These are phyloP conservation scores for Blastocystis sp. DNA, from an alignment of 352 stramenopile species.

Conservation along the genomic window DNA sequence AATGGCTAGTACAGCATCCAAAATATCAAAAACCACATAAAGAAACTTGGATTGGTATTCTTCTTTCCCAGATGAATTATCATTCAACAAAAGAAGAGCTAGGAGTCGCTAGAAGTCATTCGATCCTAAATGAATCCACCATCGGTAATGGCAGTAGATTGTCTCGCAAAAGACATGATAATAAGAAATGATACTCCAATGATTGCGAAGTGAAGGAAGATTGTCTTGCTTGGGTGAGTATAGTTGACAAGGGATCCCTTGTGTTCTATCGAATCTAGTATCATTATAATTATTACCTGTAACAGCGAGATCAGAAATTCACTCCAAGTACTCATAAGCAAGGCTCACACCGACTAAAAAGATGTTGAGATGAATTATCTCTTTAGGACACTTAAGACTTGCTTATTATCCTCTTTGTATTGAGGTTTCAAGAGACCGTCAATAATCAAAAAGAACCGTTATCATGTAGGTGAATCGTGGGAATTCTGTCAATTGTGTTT, in stretches of 20 bases:
- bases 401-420: too few relatives aligned
- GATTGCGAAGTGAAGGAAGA: not conserved
- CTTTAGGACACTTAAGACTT: too few relatives aligned
- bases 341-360: too few relatives aligned
- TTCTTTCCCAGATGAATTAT: not conserved
- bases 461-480: too few relatives aligned
- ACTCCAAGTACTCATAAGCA: conserved; percentile 28
- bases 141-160: conserved; percentile 36
- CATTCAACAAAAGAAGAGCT: not conserved
- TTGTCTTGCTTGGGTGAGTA: not conserved
- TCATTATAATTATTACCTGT: not conserved
- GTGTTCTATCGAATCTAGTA: not conserved
- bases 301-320: not conserved
- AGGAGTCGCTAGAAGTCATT: not conserved
- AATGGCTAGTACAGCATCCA: not conserved
- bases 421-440: too few relatives aligned
- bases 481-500: too few relatives aligned
- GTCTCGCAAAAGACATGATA: conserved; percentile 32
- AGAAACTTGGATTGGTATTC: not conserved
- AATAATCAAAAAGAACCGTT: too few relatives aligned
- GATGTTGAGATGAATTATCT: too few relatives aligned
- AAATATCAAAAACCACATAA: conserved; percentile 31
- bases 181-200: not conserved
- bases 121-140: not conserved
- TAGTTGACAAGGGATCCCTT: not conserved